Conservation (phyloP, 176 grass and related monocot species). For the Lolium rigidum region DNA sequence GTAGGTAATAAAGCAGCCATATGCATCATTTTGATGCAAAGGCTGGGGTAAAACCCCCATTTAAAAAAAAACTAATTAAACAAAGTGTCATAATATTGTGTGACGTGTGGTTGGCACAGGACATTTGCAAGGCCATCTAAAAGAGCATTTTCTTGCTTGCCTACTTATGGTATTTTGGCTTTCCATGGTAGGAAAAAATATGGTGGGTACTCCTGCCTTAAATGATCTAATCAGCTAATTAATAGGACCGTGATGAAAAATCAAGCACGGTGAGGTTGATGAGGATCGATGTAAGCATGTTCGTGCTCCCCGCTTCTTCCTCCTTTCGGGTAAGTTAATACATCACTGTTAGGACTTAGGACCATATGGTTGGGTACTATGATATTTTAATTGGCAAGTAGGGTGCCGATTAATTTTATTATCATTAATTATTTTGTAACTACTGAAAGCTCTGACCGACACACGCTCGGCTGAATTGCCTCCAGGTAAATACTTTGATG, state of each 20-base stretch:
- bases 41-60: too few relatives aligned
- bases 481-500: too few relatives aligned
- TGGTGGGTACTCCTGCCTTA: not conserved
- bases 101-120: not conserved
- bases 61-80: too few relatives aligned
- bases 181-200: not conserved
- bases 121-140: not conserved
- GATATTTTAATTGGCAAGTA: not conserved
- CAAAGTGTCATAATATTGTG: not conserved
- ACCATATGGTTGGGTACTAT: not conserved
- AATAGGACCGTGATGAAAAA: too few relatives aligned
- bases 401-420: too few relatives aligned
- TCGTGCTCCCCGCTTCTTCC: not conserved
- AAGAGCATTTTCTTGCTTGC: not conserved
- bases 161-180: not conserved
- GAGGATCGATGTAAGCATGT: not conserved
- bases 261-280: not conserved
- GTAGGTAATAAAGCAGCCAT: too few relatives aligned
- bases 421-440: not conserved
- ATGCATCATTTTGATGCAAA: too few relatives aligned
- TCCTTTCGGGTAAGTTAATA: not conserved
- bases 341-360: not conserved
- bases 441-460: not conserved
- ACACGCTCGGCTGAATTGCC: not conserved
- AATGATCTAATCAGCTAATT: too few relatives aligned